A percentile compares a stretch with the other conserved stretches of the same genome.
These are phyloP conservation scores for Barnettozyma salicaria DNA, from an alignment of 805 yeast species.

Conservation along the genomic window DNA sequence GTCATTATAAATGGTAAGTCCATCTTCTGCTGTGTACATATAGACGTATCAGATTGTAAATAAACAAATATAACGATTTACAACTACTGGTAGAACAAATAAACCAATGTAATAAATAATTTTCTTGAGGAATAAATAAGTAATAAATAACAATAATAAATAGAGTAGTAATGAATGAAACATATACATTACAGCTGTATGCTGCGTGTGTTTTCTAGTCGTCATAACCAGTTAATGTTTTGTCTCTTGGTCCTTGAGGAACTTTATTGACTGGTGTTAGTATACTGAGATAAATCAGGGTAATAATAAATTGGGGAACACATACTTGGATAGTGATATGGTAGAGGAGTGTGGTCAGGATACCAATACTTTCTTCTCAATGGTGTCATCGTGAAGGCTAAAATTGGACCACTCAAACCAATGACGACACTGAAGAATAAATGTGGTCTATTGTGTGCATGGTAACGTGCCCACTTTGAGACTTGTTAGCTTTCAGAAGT, in stretches of 20 bases:
- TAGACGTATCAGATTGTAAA: constrained; percentile 9
- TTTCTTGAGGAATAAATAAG: constrained; percentile 8
- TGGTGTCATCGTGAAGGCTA: constrained; percentile 55
- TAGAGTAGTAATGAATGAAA: constrained; percentile 4
- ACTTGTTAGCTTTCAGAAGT: constrained; percentile 1
- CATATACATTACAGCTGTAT: neutral
- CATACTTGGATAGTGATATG: constrained; percentile 38
- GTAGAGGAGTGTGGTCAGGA: constrained; percentile 60
- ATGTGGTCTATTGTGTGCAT: constrained; percentile 73
- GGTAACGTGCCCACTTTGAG: constrained; percentile 61
- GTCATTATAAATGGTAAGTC: constrained; percentile 51
- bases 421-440: constrained; percentile 57
- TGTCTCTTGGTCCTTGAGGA: constrained; percentile 49
- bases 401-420: constrained; percentile 63
- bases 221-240: constrained; percentile 46
- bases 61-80: constrained; percentile 8
- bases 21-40: constrained; percentile 3
- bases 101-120: constrained; percentile 8
- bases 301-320: constrained; percentile 2
- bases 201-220: constrained; percentile 29
- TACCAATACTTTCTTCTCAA: constrained; percentile 63
- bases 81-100: constrained; percentile 1
- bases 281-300: neutral
- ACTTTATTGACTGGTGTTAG: constrained; percentile 25
- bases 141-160: constrained; percentile 8